Evolutionary conservation across 805 yeast genomes (phyloP).

Genomic region (Kazachstania africana): DNA sequence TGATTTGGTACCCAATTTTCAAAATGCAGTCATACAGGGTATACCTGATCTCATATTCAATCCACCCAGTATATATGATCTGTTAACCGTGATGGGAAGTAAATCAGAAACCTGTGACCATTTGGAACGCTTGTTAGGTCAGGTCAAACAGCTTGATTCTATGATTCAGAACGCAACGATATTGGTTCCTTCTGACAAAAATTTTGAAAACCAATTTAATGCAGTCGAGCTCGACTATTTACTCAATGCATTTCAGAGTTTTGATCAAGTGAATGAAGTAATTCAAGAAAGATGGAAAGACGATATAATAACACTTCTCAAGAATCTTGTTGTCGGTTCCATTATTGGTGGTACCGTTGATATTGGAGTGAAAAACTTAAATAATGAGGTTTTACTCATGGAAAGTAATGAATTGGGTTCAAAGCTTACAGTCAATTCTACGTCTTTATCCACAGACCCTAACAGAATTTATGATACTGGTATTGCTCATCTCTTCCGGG

Average conservation of each 20-base stretch:
- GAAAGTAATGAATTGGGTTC: conserved; percentile 24
- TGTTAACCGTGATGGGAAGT: not conserved
- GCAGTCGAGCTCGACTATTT: conserved; percentile 38
- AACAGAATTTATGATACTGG: conserved; percentile 38
- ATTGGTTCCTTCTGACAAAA: conserved; percentile 35
- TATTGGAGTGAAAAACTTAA: conserved; percentile 7
- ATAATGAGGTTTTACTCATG: conserved; percentile 15
- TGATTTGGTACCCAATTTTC: conserved; percentile 48
- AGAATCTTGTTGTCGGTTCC: conserved; percentile 30
- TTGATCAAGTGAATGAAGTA: conserved; percentile 4
- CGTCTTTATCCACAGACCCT: conserved; percentile 24
- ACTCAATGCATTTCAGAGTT: conserved; percentile 8
- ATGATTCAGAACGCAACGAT: conserved; percentile 28
- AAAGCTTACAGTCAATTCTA: conserved; percentile 27
- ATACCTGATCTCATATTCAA: conserved; percentile 34
- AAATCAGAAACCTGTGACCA: not conserved
- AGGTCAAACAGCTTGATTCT: not conserved
- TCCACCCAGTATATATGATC: conserved; percentile 24
- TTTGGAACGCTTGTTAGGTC: not conserved
- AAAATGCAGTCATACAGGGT: conserved; percentile 58
- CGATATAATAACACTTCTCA: conserved; percentile 9
- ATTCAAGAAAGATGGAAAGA: conserved; percentile 11
- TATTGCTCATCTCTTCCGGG: conserved; percentile 36
- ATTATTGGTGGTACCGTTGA: conserved; percentile 34
- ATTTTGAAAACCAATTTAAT: conserved; percentile 24